A percentile compares a stretch with the other conserved stretches of the same genome.
phyloP scores from a whole-genome alignment of 768 basidiomycete genomes.

The Collybia sp. region DNA sequence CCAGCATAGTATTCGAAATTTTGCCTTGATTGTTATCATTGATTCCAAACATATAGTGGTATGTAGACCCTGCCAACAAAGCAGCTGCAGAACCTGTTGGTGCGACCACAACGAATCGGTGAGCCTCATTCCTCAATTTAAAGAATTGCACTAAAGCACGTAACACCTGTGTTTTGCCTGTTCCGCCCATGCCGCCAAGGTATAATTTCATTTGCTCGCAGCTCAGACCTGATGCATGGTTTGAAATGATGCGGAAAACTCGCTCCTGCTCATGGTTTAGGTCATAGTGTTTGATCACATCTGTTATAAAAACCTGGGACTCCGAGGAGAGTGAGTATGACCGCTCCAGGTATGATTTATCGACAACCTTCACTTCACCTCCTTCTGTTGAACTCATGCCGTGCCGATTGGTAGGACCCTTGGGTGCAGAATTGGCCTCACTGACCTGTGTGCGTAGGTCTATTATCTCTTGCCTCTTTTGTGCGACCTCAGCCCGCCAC shows the following conservation, averaged over 20 bases:
- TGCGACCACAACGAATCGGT: slow-evolving; percentile 9
- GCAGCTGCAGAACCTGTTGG: slow-evolving; percentile 28
- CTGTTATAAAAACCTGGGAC: not conserved
- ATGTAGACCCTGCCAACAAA: slow-evolving; percentile 24
- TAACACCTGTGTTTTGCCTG: slow-evolving; percentile 22
- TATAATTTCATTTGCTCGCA: slow-evolving; percentile 19
- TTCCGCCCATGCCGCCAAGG: slow-evolving; percentile 24
- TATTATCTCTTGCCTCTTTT: not conserved
- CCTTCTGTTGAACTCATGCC: not conserved
- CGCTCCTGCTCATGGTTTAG: slow-evolving; percentile 27
- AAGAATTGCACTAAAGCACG: slow-evolving; percentile 16
- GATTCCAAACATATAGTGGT: slow-evolving; percentile 27
- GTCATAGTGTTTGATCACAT: slow-evolving; percentile 1
- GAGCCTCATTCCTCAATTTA: slow-evolving; percentile 8
- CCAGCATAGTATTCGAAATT: not conserved
- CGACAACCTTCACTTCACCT: not conserved
- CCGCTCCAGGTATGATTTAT: slow-evolving; percentile 5
- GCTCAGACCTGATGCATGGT: slow-evolving; percentile 6
- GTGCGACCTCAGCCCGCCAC: slow-evolving; percentile 2
- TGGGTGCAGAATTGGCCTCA: not conserved
- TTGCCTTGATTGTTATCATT: slow-evolving; percentile 3
- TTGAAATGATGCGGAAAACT: slow-evolving; percentile 23
- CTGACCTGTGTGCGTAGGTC: not conserved
- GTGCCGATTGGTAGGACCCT: not conserved
- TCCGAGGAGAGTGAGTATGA: not conserved